Conservation (phyloP, 108 stramenopile species). For the Skeletonema grethae region DNA sequence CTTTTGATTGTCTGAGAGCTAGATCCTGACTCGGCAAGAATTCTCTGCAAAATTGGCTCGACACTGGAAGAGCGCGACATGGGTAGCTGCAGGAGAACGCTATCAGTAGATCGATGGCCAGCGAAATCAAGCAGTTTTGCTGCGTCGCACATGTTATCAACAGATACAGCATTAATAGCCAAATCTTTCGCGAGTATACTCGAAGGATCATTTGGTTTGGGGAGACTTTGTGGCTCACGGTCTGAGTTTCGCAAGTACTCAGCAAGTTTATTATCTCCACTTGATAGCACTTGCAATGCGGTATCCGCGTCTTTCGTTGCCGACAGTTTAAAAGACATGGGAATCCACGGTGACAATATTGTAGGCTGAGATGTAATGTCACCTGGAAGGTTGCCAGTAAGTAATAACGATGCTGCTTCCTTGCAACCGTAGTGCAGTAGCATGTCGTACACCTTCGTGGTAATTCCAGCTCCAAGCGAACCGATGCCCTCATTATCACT, state of each 20-base stretch:
- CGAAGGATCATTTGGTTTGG: constrained; percentile 63
- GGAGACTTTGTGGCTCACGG: constrained; percentile 48
- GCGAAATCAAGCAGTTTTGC: constrained; percentile 69
- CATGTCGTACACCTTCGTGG: constrained; percentile 65
- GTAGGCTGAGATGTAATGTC: constrained; percentile 53
- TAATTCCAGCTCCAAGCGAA: constrained; percentile 68
- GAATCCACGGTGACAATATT: constrained; percentile 71
- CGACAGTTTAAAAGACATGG: constrained; percentile 59
- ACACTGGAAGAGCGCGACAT: constrained; percentile 26
- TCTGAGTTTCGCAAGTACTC: constrained; percentile 67
- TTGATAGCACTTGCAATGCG: constrained; percentile 60
- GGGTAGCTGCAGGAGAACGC: constrained; percentile 58
- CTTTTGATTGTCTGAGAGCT: constrained; percentile 1
- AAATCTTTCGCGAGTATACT: constrained; percentile 48
- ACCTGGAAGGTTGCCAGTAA: constrained; percentile 63
- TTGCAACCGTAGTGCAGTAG: constrained; percentile 55
- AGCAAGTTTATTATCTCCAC: constrained; percentile 70
- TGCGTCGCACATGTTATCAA: constrained; percentile 51
- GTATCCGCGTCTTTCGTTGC: constrained; percentile 58
- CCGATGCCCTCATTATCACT: constrained; percentile 80
- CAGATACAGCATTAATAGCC: constrained; percentile 47
- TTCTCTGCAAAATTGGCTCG: neutral
- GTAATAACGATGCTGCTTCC: constrained; percentile 69
- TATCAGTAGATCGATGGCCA: constrained; percentile 58
- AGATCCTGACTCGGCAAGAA: neutral